Evolutionary conservation across 2,329 filamentous ascomycete genomes (phyloP).

Genomic region (Cladophialophora carrionii): DNA sequence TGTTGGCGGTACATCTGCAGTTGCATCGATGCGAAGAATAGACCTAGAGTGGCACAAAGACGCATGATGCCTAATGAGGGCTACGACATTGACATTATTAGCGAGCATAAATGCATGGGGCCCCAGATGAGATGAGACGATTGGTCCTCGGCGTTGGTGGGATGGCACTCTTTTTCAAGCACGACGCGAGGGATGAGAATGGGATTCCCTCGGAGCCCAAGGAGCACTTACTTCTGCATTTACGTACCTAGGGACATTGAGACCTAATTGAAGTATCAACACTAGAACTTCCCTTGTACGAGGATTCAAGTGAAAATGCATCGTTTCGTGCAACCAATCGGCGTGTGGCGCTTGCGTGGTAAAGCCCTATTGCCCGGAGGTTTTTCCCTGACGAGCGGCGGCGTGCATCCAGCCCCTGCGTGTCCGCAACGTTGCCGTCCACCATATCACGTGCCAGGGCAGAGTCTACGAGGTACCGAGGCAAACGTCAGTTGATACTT

Average conservation of each 20-base stretch:
- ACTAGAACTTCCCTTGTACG: background rate
- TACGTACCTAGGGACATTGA: background rate
- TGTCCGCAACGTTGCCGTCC: background rate
- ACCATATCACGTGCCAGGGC: background rate
- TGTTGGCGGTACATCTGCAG: slow-evolving; percentile 1
- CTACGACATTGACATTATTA: slow-evolving; percentile 12
- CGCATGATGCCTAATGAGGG: background rate
- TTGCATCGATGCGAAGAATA: slow-evolving; percentile 11
- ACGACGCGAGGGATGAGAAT: background rate
- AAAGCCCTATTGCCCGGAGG: background rate
- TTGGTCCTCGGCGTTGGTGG: background rate
- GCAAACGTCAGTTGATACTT: background rate
- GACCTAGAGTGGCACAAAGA: slow-evolving; percentile 8
- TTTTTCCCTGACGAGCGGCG: background rate
- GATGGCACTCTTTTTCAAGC: slow-evolving; percentile 2
- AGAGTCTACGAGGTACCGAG: background rate
- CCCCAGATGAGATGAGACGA: background rate
- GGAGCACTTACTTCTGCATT: background rate
- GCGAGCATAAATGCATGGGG: slow-evolving; percentile 9
- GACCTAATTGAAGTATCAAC: background rate
- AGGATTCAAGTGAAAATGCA: background rate
- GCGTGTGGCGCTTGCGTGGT: slow-evolving; percentile 11
- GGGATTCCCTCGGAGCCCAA: background rate
- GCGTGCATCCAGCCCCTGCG: background rate
- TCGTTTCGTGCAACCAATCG: slow-evolving; percentile 2